These are phyloP conservation scores for Amphibolis antarctica DNA, from an alignment of 106 monocot genomes.

Conservation along the genomic window DNA sequence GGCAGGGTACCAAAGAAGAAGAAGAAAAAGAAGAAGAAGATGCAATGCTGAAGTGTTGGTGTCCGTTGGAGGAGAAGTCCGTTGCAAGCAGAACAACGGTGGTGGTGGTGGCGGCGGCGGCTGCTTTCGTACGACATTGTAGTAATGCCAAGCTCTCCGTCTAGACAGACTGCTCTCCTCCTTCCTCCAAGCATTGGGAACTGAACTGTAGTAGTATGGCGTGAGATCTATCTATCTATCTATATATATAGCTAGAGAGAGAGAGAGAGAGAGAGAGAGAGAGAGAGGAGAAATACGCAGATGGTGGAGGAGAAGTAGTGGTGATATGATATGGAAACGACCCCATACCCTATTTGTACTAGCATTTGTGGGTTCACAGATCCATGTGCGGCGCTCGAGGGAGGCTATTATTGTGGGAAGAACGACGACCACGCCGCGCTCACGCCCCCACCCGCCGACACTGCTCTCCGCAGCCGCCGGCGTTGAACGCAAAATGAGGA, in stretches of 20 bases:
- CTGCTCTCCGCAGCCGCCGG: too few species aligned
- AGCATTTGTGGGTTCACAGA: not conserved
- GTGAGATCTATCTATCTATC: too few species aligned
- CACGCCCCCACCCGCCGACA: too few species aligned
- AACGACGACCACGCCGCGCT: too few species aligned
- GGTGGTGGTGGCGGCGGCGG: not conserved
- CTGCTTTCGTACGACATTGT: not conserved
- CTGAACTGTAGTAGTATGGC: too few species aligned
- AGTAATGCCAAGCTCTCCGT: not conserved
- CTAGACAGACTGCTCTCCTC: not conserved
- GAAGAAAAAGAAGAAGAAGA: slow-evolving; percentile 1
- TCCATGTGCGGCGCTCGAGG: not conserved
- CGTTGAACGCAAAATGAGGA: too few species aligned
- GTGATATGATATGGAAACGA: too few species aligned
- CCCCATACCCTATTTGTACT: not conserved
- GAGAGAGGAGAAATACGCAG: not conserved
- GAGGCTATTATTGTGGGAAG: not conserved
- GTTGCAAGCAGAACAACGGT: not conserved
- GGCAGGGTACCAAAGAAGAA: not conserved
- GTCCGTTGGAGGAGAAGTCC: not conserved
- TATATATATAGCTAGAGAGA: not conserved
- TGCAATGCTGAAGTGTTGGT: not conserved
- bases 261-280: not conserved
- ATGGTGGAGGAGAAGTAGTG: not conserved
- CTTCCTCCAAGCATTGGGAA: not conserved